A percentile compares a stretch with the other conserved stretches of the same genome.
phyloP scores from a whole-genome alignment of 2,329 filamentous ascomycete genomes.

The Microthyrium microscopicum region DNA sequence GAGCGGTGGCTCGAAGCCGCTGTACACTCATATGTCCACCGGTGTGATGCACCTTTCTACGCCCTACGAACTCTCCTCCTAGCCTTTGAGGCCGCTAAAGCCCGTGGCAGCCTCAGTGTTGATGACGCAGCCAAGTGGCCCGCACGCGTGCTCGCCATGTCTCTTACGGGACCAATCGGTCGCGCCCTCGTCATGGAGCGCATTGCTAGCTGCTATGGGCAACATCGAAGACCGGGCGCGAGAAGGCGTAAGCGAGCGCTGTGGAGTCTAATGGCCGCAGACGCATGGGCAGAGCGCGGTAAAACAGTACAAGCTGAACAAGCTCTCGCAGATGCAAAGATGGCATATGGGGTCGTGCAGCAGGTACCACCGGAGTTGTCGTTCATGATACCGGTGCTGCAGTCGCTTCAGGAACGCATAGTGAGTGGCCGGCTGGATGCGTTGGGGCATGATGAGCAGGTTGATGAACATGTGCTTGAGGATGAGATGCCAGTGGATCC shows the following conservation, averaged over 20 bases:
- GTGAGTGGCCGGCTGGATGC: slow-evolving; percentile 23
- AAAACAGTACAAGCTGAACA: slow-evolving; percentile 65
- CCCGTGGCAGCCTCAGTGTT: slow-evolving; percentile 46
- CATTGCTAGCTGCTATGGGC: slow-evolving; percentile 66
- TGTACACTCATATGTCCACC: slow-evolving; percentile 79
- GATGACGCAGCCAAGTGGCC: slow-evolving; percentile 85
- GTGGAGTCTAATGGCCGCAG: slow-evolving; percentile 71
- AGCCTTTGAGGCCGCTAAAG: slow-evolving; percentile 62
- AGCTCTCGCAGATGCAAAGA: slow-evolving; percentile 54
- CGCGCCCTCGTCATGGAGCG: slow-evolving; percentile 76
- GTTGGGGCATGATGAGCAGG: slow-evolving; percentile 12
- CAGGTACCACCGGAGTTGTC: slow-evolving; percentile 26
- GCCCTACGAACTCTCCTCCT: slow-evolving; percentile 63
- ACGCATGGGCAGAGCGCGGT: slow-evolving; percentile 64
- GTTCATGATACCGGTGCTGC: slow-evolving; percentile 45
- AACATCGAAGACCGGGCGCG: slow-evolving; percentile 51
- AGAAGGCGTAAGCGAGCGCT: slow-evolving; percentile 58
- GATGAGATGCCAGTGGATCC: slow-evolving; percentile 10
- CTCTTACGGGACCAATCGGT: slow-evolving; percentile 56
- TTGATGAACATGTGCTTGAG: slow-evolving; percentile 19
- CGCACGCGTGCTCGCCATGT: slow-evolving; percentile 60
- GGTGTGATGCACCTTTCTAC: slow-evolving; percentile 64
- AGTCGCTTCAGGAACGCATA: slow-evolving; percentile 49
- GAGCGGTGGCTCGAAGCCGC: slow-evolving; percentile 81
- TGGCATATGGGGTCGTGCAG: slow-evolving; percentile 28